phyloP scores from a whole-genome alignment of 1,284 basidiomycete species.

The Grifola frondosa region DNA sequence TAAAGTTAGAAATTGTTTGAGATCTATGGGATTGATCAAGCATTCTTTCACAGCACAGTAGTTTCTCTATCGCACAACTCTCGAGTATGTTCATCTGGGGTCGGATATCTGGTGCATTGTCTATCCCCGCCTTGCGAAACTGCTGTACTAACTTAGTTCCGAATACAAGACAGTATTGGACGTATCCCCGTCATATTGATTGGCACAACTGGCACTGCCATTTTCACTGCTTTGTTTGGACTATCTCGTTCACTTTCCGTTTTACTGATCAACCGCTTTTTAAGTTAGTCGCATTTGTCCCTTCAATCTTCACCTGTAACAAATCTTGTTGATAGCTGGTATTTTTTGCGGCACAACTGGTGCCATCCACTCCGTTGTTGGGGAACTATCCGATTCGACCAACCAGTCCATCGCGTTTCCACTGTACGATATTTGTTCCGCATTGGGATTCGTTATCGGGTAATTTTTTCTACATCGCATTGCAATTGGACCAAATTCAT shows the following conservation, averaged over 20 bases:
- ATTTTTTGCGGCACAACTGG: constrained; percentile 59
- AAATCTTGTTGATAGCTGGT: constrained; percentile 17
- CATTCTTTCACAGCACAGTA: constrained; percentile 28
- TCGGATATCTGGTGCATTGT: constrained; percentile 31
- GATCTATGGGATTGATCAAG: too few species aligned
- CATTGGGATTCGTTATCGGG: constrained; percentile 62
- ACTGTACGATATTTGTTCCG: constrained; percentile 60
- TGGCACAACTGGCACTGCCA: constrained; percentile 49
- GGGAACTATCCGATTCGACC: constrained; percentile 65
- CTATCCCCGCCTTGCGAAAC: background rate
- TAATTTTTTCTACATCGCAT: constrained; percentile 27
- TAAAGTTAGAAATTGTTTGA: background rate
- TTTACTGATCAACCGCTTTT: constrained; percentile 45
- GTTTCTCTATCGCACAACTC: constrained; percentile 31
- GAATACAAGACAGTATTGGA: constrained; percentile 52
- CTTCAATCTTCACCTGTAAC: background rate
- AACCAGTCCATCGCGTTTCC: constrained; percentile 65
- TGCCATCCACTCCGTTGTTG: constrained; percentile 59
- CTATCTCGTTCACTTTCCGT: constrained; percentile 48
- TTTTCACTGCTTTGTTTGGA: constrained; percentile 53
- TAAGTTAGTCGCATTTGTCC: constrained; percentile 24
- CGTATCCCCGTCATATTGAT: constrained; percentile 59
- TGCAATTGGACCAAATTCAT: too few species aligned
- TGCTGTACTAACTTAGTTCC: background rate
- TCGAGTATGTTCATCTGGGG: constrained; percentile 37